phyloP scores from a whole-genome alignment of 495 filamentous ascomycete species.

The Aspergillus haitiensis region DNA sequence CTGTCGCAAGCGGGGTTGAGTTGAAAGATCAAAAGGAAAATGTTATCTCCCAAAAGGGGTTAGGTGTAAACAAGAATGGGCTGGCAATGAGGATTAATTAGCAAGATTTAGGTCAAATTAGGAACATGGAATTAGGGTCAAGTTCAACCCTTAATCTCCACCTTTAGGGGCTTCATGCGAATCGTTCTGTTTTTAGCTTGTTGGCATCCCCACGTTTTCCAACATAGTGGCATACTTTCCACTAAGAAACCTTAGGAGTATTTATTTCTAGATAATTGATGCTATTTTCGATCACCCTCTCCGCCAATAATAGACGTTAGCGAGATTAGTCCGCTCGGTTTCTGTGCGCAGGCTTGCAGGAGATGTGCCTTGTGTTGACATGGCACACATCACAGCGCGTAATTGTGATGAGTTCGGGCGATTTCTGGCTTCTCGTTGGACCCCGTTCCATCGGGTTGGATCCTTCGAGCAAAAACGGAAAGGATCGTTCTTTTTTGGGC shows the following conservation, averaged over 20 bases:
- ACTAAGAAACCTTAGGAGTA: not conserved
- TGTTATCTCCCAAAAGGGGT: not conserved
- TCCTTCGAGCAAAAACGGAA: conserved; percentile 1
- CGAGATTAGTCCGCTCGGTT: conserved; percentile 4
- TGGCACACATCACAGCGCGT: conserved; percentile 37
- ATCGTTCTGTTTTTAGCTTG: not conserved
- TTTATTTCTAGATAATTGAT: conserved; percentile 21
- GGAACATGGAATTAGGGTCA: too few species aligned
- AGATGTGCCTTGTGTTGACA: conserved; percentile 23
- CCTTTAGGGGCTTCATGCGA: too few species aligned
- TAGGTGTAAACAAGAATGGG: not conserved
- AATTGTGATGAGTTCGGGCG: conserved; percentile 25
- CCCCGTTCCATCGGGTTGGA: conserved; percentile 18
- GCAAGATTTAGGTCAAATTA: not conserved
- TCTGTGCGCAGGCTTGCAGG: conserved; percentile 30
- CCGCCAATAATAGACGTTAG: conserved; percentile 9
- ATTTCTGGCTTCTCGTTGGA: conserved; percentile 21
- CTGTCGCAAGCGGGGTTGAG: conserved; percentile 5
- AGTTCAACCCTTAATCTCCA: not conserved
- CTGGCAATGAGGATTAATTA: not conserved
- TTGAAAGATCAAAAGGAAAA: too few species aligned
- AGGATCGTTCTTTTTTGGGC: not conserved
- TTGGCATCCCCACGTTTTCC: not conserved
- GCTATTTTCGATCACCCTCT: conserved; percentile 14
- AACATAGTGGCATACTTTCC: not conserved